These are phyloP conservation scores for Paraleonurus japonicus DNA, from an alignment of 257 asterid genomes.

Conservation along the genomic window DNA sequence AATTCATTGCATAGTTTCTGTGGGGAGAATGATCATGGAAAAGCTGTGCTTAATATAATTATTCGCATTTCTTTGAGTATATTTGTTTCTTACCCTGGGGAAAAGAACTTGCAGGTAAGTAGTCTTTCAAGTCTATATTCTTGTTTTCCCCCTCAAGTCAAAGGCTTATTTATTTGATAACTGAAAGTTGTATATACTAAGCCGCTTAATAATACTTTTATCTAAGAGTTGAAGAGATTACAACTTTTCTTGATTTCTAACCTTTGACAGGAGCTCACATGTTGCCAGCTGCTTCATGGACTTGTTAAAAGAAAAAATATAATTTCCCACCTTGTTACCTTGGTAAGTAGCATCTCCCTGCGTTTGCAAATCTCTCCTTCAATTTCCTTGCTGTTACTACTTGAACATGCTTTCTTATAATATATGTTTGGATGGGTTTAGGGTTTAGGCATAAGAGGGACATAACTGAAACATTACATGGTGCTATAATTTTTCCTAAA, in stretches of 20 bases:
- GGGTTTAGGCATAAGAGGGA: neutral
- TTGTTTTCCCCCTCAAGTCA: neutral
- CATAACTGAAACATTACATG: neutral
- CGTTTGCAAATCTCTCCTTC: conserved; percentile 4
- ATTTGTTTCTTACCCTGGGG: conserved; percentile 92
- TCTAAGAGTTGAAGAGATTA: conserved; percentile 15
- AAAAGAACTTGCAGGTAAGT: conserved; percentile 86
- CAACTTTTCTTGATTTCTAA: conserved; percentile 17
- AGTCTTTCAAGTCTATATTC: conserved; percentile 16
- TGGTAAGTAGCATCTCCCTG: conserved; percentile 60
- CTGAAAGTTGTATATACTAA: neutral
- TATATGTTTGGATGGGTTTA: conserved; percentile 17
- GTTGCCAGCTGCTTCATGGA: conserved; percentile 88
- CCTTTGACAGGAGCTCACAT: conserved; percentile 69
- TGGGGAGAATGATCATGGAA: conserved; percentile 79
- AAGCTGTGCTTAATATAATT: conserved; percentile 71
- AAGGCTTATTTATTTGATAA: conserved; percentile 3
- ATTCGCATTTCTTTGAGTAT: conserved; percentile 63
- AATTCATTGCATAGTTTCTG: conserved; percentile 56
- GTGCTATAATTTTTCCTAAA: neutral
- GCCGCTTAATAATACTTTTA: neutral
- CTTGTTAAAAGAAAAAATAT: conserved; percentile 78
- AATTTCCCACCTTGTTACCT: conserved; percentile 60
- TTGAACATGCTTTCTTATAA: conserved; percentile 18
- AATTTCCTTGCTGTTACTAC: neutral